A percentile compares a stretch with the other conserved stretches of the same genome.
These are phyloP conservation scores for Karstenula rhodostoma DNA, from an alignment of 2,329 filamentous ascomycete genomes.

Conservation along the genomic window DNA sequence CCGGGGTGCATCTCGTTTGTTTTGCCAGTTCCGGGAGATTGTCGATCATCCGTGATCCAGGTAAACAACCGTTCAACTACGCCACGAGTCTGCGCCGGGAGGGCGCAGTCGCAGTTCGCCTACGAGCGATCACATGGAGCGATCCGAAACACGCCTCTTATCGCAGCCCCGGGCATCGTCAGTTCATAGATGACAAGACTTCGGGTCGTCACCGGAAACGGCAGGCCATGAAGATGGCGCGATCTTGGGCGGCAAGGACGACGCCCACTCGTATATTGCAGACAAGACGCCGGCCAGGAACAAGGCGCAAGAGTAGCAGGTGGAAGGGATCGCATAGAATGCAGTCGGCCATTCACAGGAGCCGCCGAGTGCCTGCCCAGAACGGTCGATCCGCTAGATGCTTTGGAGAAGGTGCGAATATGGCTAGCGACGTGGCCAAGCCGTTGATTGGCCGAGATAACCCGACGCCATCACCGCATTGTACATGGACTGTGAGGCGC, in stretches of 20 bases:
- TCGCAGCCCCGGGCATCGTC: not conserved
- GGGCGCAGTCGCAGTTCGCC: not conserved
- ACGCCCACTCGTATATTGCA: conserved; percentile 5
- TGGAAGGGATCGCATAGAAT: not conserved
- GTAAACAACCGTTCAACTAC: not conserved
- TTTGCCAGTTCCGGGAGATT: not conserved
- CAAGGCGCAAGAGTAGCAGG: conserved; percentile 8
- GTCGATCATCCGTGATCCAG: conserved; percentile 4
- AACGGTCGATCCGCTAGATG: conserved; percentile 10
- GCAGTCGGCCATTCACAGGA: not conserved
- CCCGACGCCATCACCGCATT: not conserved
- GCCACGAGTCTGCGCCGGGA: not conserved
- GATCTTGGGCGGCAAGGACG: conserved; percentile 7
- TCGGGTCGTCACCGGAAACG: conserved; percentile 5
- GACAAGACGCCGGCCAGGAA: conserved; percentile 8
- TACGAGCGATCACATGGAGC: not conserved
- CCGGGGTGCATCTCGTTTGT: not conserved
- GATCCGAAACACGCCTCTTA: conserved; percentile 8
- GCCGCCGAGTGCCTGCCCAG: conserved; percentile 6
- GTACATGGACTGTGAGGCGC: conserved; percentile 7
- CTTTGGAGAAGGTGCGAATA: conserved; percentile 7
- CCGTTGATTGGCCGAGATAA: conserved; percentile 13
- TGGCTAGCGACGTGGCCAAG: conserved; percentile 3
- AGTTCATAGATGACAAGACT: not conserved
- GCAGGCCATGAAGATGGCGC: conserved; percentile 11